phyloP scores from a whole-genome alignment of 257 asterid species.

The Mitragyna speciosa region DNA sequence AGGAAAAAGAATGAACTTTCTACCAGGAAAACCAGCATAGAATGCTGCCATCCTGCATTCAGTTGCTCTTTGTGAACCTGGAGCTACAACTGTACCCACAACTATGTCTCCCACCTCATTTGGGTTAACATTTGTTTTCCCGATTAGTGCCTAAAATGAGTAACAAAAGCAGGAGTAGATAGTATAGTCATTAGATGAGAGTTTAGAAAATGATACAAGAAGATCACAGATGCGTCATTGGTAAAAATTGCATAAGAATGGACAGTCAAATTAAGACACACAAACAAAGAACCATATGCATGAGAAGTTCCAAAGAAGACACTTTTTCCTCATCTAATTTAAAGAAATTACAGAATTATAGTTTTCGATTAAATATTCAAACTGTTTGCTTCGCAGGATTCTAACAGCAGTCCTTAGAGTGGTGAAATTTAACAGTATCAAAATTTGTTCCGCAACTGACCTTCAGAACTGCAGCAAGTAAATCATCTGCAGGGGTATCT shows the following conservation, averaged over 20 bases:
- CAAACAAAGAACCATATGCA: not conserved
- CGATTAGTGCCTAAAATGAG: slow-evolving; percentile 62
- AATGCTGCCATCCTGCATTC: slow-evolving; percentile 94
- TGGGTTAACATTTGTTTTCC: slow-evolving; percentile 67
- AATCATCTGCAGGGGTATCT: slow-evolving; percentile 86
- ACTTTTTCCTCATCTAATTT: not conserved
- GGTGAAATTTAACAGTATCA: not conserved
- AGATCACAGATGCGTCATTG: not conserved
- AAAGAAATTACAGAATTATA: not conserved
- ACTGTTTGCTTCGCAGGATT: not conserved
- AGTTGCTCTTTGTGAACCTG: slow-evolving; percentile 77
- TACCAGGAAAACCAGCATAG: slow-evolving; percentile 97
- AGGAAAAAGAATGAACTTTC: not conserved
- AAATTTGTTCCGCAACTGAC: slow-evolving; percentile 32
- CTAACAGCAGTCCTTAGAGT: not conserved
- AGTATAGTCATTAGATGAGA: not conserved
- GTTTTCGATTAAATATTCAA: not conserved
- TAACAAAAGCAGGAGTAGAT: not conserved
- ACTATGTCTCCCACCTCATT: slow-evolving; percentile 89
- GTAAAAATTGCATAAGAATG: not conserved
- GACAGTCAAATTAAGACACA: not conserved
- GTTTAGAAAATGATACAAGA: not conserved
- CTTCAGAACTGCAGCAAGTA: slow-evolving; percentile 87
- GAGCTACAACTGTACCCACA: slow-evolving; percentile 87
- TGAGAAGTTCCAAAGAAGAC: not conserved